These are phyloP conservation scores for Lavandula angustifolia DNA, from an alignment of 257 asterid genomes.

Conservation along the genomic window DNA sequence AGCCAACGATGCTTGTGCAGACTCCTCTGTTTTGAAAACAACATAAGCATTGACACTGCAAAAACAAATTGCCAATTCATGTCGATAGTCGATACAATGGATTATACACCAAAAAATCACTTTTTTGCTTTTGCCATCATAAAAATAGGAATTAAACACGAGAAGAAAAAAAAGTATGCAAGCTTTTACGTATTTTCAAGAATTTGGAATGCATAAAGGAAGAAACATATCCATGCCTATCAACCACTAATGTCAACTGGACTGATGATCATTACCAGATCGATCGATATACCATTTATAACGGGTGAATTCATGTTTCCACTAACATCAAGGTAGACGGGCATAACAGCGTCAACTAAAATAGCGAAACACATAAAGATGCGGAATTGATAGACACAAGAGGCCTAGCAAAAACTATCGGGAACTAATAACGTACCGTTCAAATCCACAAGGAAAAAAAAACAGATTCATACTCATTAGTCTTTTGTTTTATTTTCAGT, in stretches of 20 bases:
- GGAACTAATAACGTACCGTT: slow-evolving; percentile 4
- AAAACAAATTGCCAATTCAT: too few relatives aligned
- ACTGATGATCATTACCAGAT: neutral
- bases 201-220: neutral
- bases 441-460: slow-evolving; percentile 7
- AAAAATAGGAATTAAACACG: neutral
- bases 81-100: too few relatives aligned
- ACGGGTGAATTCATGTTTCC: neutral
- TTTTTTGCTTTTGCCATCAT: neutral
- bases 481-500: neutral
- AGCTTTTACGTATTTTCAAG: neutral
- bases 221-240: neutral
- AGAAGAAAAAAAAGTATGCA: too few relatives aligned
- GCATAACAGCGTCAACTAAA: too few relatives aligned
- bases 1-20: slow-evolving; percentile 79
- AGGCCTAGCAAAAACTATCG: neutral
- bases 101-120: neutral
- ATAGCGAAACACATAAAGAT: neutral
- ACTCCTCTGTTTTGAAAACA: slow-evolving; percentile 58
- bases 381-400: neutral
- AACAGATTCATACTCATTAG: neutral
- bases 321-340: neutral
- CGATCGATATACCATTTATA: neutral
- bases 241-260: slow-evolving; percentile 14
- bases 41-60: slow-evolving; percentile 69